Evolutionary conservation across 139 green algal species (phyloP).

Genomic region (Chlamydomonas sphaeroides): DNA sequence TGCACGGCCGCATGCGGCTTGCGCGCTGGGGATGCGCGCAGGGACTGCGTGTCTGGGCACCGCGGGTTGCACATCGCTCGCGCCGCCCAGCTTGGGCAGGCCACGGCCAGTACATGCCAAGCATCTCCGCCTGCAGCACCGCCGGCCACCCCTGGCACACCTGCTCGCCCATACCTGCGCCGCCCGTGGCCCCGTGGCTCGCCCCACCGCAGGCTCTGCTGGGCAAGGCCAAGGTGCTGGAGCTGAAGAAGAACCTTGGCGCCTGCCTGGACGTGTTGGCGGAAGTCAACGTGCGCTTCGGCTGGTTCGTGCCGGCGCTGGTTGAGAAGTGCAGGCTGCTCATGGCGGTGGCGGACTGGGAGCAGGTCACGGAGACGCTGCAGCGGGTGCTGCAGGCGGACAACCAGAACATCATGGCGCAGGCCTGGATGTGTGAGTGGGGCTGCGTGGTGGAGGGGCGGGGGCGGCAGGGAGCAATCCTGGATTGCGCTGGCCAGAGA

Average conservation of each 20-base stretch:
- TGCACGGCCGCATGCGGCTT: too few relatives aligned
- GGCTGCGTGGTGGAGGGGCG: too few relatives aligned
- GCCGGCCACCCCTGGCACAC: too few relatives aligned
- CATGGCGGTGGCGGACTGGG: constrained; percentile 50
- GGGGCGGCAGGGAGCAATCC: too few relatives aligned
- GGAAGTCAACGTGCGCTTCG: constrained; percentile 56
- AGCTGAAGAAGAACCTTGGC: constrained; percentile 48
- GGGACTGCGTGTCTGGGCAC: too few relatives aligned
- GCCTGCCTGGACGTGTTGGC: constrained; percentile 54
- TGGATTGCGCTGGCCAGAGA: background rate
- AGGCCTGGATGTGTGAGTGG: constrained; percentile 56
- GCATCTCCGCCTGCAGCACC: background rate
- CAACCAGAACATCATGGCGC: constrained; percentile 66
- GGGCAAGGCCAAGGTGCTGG: constrained; percentile 64
- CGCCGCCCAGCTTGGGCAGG: too few relatives aligned
- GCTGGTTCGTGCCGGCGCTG: constrained; percentile 70
- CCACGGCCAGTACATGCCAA: too few relatives aligned
- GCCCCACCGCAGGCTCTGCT: constrained; percentile 61
- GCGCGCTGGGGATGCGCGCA: too few relatives aligned
- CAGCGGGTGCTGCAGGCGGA: constrained; percentile 57
- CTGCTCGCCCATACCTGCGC: too few relatives aligned
- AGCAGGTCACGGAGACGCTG: constrained; percentile 44
- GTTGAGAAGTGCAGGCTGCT: constrained; percentile 71
- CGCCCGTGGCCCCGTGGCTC: too few relatives aligned
- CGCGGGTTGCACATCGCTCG: too few relatives aligned